Percentiles rank a stretch among this genome's conserved stretches.
Evolutionary conservation across 768 basidiomycete species (phyloP).

Genomic region (Tulasnella sp.): DNA sequence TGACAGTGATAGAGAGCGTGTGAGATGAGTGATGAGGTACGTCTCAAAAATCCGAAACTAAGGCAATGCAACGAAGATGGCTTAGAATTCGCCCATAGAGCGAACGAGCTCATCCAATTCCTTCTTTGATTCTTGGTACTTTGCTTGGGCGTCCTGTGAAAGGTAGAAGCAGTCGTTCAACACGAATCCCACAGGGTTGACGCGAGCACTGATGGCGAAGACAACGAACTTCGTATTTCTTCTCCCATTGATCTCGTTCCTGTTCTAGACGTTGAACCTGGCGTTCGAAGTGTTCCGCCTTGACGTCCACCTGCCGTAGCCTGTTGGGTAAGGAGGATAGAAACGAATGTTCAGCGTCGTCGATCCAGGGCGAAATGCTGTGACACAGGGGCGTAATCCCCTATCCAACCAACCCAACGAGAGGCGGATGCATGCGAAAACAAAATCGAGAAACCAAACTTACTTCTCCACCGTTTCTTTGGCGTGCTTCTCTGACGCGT

Average conservation of each 20-base stretch:
- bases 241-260: constrained; percentile 89
- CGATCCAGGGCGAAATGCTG: no score
- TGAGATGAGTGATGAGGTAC: no score
- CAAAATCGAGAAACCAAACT: constrained; percentile 27
- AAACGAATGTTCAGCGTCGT: no score
- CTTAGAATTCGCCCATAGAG: constrained; percentile 58
- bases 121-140: constrained; percentile 60
- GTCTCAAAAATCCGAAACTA: no score
- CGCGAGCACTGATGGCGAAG: no score
- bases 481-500: constrained; percentile 88
- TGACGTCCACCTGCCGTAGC: constrained; percentile 92
- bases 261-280: constrained; percentile 77
- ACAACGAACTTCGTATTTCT: constrained; percentile 76
- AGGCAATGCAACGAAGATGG: not conserved
- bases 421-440: not conserved
- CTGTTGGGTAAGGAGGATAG: constrained; percentile 35
- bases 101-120: constrained; percentile 78
- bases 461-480: constrained; percentile 97
- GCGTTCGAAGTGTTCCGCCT: constrained; percentile 96
- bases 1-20: no score
- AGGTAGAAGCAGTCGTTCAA: not conserved
- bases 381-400: no score
- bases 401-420: not conserved
- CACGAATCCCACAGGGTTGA: not conserved
- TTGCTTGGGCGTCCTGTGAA: constrained; percentile 54